phyloP scores from a whole-genome alignment of 2,329 filamentous ascomycete genomes.

The Aspergillus carbonarius region DNA sequence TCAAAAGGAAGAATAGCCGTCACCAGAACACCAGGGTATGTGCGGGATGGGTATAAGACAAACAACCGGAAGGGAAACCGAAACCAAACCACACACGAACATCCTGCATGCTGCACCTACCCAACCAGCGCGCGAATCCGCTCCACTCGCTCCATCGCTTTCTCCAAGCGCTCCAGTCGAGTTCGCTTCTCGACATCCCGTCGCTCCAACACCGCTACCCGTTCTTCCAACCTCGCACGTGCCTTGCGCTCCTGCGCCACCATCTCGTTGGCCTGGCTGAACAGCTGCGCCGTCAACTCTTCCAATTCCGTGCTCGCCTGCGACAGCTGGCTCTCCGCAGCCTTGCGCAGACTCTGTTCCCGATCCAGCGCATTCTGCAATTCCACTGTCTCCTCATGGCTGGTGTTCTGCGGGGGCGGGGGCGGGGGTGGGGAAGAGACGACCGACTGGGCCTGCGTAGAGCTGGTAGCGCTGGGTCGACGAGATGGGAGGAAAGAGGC shows the following conservation, averaged over 20 bases:
- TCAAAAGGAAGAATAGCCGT: not conserved
- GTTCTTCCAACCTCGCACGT: slow-evolving; percentile 52
- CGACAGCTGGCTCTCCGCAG: slow-evolving; percentile 57
- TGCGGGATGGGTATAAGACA: slow-evolving; percentile 8
- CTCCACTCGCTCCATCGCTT: slow-evolving; percentile 58
- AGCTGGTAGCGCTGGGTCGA: slow-evolving; percentile 33
- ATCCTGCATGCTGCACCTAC: not conserved
- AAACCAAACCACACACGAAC: slow-evolving; percentile 7
- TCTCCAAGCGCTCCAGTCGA: slow-evolving; percentile 56
- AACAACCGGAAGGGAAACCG: slow-evolving; percentile 10
- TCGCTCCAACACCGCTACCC: slow-evolving; percentile 47
- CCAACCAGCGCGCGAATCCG: slow-evolving; percentile 56
- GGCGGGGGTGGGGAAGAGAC: slow-evolving; percentile 25
- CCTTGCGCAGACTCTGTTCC: slow-evolving; percentile 55
- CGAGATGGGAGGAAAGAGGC: slow-evolving; percentile 42
- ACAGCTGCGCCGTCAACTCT: slow-evolving; percentile 60
- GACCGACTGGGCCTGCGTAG: slow-evolving; percentile 3
- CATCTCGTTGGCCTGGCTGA: slow-evolving; percentile 67
- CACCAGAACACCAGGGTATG: not conserved
- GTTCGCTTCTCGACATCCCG: slow-evolving; percentile 52
- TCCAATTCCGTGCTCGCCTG: slow-evolving; percentile 60
- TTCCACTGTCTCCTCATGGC: slow-evolving; percentile 35
- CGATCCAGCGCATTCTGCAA: slow-evolving; percentile 55
- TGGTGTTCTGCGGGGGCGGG: slow-evolving; percentile 21
- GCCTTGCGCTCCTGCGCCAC: slow-evolving; percentile 62